These are phyloP conservation scores for Metschnikowia santaceciliae DNA, from an alignment of 805 yeast species.

Conservation along the genomic window DNA sequence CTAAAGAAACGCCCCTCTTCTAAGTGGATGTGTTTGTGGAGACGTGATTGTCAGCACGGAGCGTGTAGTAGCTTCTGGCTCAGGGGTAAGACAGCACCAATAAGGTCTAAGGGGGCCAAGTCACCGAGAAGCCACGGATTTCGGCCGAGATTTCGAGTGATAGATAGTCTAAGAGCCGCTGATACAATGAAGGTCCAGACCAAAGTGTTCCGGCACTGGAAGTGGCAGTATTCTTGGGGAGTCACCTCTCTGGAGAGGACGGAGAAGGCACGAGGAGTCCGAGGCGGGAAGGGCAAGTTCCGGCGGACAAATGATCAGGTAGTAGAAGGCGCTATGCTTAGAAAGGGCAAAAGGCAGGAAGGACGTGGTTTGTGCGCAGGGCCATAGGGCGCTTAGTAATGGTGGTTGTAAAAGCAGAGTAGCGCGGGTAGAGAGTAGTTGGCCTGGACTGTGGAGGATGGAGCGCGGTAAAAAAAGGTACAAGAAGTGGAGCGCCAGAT, in stretches of 20 bases:
- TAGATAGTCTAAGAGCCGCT: no score
- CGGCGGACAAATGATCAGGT: no score
- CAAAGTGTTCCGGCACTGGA: neutral
- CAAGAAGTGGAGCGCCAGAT: slow-evolving; percentile 2
- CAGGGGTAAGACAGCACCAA: no score
- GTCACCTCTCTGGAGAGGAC: neutral
- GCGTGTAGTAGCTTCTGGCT: no score
- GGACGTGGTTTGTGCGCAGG: no score
- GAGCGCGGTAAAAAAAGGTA: slow-evolving; percentile 6
- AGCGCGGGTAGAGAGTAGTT: neutral
- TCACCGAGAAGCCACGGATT: neutral
- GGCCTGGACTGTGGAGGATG: neutral
- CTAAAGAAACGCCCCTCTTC: no score
- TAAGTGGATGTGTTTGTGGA: no score
- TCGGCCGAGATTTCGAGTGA: neutral
- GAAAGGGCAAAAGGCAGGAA: neutral
- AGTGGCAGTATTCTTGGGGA: neutral
- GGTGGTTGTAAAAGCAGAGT: neutral
- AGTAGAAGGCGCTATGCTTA: neutral
- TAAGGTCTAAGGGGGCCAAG: neutral
- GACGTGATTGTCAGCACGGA: no score
- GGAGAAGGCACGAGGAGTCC: neutral
- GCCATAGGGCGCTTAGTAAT: neutral
- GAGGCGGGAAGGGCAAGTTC: neutral
- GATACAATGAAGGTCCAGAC: neutral